Conservation (phyloP, 2,329 filamentous ascomycete species). For the Paecilomyces dactylethromorphus region DNA sequence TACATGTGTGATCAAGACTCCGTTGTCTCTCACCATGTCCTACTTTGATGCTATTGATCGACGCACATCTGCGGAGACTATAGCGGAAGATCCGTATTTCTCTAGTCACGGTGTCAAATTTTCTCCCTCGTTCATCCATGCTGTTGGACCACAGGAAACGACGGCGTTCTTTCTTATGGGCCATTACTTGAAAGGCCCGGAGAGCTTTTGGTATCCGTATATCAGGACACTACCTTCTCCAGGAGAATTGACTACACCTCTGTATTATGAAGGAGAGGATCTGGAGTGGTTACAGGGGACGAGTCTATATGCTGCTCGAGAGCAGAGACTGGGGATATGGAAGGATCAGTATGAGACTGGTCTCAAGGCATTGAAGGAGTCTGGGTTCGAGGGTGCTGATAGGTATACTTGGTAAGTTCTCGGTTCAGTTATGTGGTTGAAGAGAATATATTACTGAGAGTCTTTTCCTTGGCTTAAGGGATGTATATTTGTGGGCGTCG, state of each 20-base stretch:
- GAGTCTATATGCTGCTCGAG: conserved; percentile 25
- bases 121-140: conserved; percentile 44
- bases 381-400: conserved; percentile 22
- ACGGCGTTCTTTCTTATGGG: conserved; percentile 64
- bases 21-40: conserved; percentile 28
- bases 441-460: conserved; percentile 4
- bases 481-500: conserved; percentile 41
- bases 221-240: conserved; percentile 60
- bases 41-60: conserved; percentile 30
- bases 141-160: conserved; percentile 52
- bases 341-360: conserved; percentile 30
- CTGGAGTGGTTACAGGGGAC: conserved; percentile 41
- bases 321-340: conserved; percentile 28
- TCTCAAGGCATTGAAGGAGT: conserved; percentile 21
- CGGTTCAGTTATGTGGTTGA: background rate
- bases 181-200: conserved; percentile 53
- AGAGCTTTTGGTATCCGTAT: conserved; percentile 64
- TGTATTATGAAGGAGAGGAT: conserved; percentile 60
- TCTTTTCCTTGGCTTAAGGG: conserved; percentile 24
- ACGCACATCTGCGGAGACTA: background rate
- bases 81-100: conserved; percentile 13
- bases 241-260: conserved; percentile 52
- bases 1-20: conserved; percentile 29
- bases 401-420: conserved; percentile 33
- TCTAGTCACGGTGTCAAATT: conserved; percentile 36